Conservation (phyloP, 2,329 filamentous ascomycete genomes). For the Botrytis elliptica region DNA sequence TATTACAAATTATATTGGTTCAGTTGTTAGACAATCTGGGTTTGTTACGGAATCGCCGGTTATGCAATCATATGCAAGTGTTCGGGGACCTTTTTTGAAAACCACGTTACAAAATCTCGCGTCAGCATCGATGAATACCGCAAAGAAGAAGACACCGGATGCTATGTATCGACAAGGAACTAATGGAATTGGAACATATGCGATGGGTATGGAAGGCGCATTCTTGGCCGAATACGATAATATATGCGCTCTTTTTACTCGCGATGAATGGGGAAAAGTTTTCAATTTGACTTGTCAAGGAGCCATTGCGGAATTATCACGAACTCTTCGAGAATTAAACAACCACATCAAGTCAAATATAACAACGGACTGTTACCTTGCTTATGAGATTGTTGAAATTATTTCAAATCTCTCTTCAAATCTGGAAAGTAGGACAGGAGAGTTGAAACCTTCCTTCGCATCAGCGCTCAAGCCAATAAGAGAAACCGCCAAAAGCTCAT, state of each 20-base stretch:
- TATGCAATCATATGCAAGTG: slow-evolving; percentile 80
- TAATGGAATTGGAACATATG: slow-evolving; percentile 89
- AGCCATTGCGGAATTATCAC: slow-evolving; percentile 76
- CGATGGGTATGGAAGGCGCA: slow-evolving; percentile 80
- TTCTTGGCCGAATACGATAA: slow-evolving; percentile 89
- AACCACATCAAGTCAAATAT: slow-evolving; percentile 83
- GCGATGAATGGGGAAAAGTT: slow-evolving; percentile 79
- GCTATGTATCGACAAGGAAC: slow-evolving; percentile 84
- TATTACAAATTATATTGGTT: slow-evolving; percentile 74
- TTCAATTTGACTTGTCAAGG: slow-evolving; percentile 77
- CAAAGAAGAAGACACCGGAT: slow-evolving; percentile 74
- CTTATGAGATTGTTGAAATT: slow-evolving; percentile 93
- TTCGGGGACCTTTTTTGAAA: slow-evolving; percentile 83
- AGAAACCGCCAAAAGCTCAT: slow-evolving; percentile 85
- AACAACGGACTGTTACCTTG: slow-evolving; percentile 87
- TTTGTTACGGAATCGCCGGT: slow-evolving; percentile 63
- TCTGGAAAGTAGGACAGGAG: slow-evolving; percentile 78
- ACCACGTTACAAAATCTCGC: slow-evolving; percentile 81
- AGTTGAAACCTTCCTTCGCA: slow-evolving; percentile 78
- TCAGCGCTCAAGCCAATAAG: slow-evolving; percentile 86
- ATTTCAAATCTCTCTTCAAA: slow-evolving; percentile 76
- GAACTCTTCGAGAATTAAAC: slow-evolving; percentile 86
- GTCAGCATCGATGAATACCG: slow-evolving; percentile 78
- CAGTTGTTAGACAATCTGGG: slow-evolving; percentile 51
- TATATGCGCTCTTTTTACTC: slow-evolving; percentile 79